phyloP scores from a whole-genome alignment of 768 basidiomycete species.

The Xerocomellus chrysenteron region DNA sequence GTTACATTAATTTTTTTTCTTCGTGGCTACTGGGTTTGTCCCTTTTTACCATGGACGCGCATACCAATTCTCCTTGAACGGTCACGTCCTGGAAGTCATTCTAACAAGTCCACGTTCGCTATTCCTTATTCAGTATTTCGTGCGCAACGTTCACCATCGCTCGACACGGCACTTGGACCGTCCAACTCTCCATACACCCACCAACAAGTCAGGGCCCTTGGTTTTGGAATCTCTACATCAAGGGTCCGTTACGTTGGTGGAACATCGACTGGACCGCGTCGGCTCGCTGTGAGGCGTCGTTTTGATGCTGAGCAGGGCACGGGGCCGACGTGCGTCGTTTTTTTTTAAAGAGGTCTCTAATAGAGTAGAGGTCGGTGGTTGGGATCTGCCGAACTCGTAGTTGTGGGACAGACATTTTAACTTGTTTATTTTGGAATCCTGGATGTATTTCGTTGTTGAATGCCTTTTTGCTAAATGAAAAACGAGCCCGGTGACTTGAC shows the following conservation, averaged over 20 bases:
- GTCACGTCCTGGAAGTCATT: not conserved
- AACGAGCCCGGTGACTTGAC: too few relatives aligned
- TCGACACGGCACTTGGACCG: too few relatives aligned
- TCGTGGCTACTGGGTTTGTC: too few relatives aligned
- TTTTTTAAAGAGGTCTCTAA: constrained; percentile 42
- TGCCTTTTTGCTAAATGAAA: too few relatives aligned
- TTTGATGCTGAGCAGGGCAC: constrained; percentile 52
- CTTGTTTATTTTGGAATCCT: constrained; percentile 12
- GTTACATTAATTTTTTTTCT: too few relatives aligned
- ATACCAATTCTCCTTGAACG: too few relatives aligned
- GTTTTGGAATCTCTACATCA: constrained; percentile 39
- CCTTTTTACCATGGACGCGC: not conserved
- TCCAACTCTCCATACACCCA: constrained; percentile 19
- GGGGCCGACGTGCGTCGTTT: constrained; percentile 38
- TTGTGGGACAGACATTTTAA: constrained; percentile 60
- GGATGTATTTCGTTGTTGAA: not conserved
- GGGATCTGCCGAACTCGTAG: constrained; percentile 51
- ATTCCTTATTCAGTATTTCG: too few relatives aligned
- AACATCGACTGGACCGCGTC: constrained; percentile 45
- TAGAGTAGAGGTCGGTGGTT: constrained; percentile 58
- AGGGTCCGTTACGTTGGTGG: constrained; percentile 76
- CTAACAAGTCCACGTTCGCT: too few relatives aligned
- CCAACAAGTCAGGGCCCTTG: constrained; percentile 65
- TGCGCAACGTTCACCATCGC: too few relatives aligned
- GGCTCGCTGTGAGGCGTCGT: constrained; percentile 53